Evolutionary conservation across 116 monocot genomes (phyloP), one percentile per base, ranked within the genome.

Genomic region (Posidonia oceanica): DNA sequence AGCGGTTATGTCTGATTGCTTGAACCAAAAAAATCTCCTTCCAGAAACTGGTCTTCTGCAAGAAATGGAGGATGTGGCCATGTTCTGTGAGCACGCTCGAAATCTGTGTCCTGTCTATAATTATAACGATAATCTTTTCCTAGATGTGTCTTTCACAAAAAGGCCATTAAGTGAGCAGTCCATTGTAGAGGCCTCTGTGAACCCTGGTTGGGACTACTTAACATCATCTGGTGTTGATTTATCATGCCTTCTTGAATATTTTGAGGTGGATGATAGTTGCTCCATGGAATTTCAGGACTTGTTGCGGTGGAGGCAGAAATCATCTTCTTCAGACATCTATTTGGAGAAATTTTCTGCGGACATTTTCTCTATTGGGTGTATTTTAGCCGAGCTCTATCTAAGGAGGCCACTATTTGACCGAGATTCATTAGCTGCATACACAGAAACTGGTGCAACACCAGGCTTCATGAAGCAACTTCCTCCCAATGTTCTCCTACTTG

Each of bases 291-390:
- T 81, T 74, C 87, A 84, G 65, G 93, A 98, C 39, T 69, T 88
- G 64, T 69, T 98, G 56, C 76, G 23, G 39, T 90, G 93, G 93
- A 86, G 61, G 52, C 77, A 87, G 38, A 83, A 76, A 52, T 76
- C 82, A 58, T 84, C 76, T 54, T 74, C 72, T 69, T 75, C 57
- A 38, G 69, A 59, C 23, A 63, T 69, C 56, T 67, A 15, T 76
- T 88, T 82, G 53, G 73, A 90, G 75, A 70, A 78, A 64, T 54
- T 76, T 79, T 80, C 93, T 16, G 74, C 58, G 3, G 98, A 98
- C 52, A 78, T 98, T 63, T 98, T 93, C 77, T 88, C 98, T 14
- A 15, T 93, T 67, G 98, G 98, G 3, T 98, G 98, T 68, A 73
- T 93, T 59, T 53, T 98, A 38, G 90, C 93, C 59, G 98, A 98